Percentiles rank a stretch among this genome's conserved stretches.
phyloP scores from a whole-genome alignment of 352 stramenopile species.

The Pythium monospermum region DNA sequence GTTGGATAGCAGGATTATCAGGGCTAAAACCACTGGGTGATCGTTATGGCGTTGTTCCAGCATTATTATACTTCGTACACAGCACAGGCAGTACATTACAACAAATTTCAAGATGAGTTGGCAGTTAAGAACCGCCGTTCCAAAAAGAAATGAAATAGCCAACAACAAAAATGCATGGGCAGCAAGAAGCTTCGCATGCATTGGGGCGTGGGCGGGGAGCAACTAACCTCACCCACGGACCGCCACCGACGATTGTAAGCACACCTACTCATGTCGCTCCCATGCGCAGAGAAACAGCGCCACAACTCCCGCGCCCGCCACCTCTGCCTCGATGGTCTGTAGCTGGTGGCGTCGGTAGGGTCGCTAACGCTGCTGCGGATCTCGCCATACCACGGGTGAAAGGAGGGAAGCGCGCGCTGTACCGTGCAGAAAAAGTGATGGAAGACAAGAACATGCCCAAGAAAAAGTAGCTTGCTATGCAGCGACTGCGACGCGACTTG shows the following conservation, averaged over 20 bases:
- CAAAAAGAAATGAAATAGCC: neutral
- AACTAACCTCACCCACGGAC: no score
- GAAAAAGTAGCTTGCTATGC: constrained; percentile 31
- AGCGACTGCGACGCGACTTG: constrained; percentile 25
- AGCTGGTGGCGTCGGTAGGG: no score
- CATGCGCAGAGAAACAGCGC: no score
- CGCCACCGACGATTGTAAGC: no score
- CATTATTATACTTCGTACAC: no score
- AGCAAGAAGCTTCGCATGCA: neutral
- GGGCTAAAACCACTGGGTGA: no score
- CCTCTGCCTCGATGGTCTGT: constrained; percentile 14
- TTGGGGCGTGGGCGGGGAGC: neutral
- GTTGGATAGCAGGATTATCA: no score
- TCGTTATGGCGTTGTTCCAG: no score
- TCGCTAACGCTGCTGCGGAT: constrained; percentile 12
- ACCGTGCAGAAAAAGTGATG: constrained; percentile 26
- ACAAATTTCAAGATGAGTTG: no score
- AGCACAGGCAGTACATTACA: no score
- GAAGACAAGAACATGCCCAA: constrained; percentile 21
- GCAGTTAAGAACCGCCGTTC: no score
- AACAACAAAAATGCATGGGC: neutral
- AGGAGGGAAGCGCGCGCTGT: constrained; percentile 16
- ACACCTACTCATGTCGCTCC: no score
- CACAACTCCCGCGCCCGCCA: neutral
- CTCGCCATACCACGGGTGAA: neutral